These are phyloP conservation scores for Mycena galericulata DNA, from an alignment of 768 basidiomycete genomes.

Conservation along the genomic window DNA sequence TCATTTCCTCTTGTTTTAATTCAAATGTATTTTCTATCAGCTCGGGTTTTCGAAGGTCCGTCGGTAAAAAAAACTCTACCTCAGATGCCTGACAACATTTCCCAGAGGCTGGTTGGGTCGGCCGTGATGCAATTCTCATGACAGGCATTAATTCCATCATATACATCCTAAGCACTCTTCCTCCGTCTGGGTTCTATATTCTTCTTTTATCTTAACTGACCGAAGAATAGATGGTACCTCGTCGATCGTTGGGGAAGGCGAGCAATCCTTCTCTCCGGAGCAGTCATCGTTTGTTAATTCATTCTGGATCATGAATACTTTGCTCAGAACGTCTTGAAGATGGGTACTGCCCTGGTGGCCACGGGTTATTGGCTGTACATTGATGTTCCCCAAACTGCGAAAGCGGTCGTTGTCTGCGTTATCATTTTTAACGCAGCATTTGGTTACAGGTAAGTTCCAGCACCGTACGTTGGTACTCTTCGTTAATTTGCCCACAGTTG, in stretches of 20 bases:
- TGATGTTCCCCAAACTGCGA: slow-evolving; percentile 86
- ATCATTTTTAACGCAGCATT: slow-evolving; percentile 95
- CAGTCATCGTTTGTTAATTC: slow-evolving; percentile 70
- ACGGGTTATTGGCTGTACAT: slow-evolving; percentile 97
- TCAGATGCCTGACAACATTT: not conserved
- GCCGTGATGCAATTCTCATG: slow-evolving; percentile 94
- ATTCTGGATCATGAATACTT: not conserved
- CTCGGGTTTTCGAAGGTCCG: slow-evolving; percentile 91
- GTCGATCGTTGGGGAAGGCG: slow-evolving; percentile 94
- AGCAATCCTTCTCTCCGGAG: slow-evolving; percentile 87
- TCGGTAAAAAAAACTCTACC: slow-evolving; percentile 12
- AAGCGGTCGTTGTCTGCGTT: slow-evolving; percentile 89
- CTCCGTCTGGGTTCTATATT: slow-evolving; percentile 71
- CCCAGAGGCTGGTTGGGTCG: slow-evolving; percentile 94
- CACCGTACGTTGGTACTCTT: not conserved
- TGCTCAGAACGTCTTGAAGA: slow-evolving; percentile 54
- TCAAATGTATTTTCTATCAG: slow-evolving; percentile 48
- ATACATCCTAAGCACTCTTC: slow-evolving; percentile 83
- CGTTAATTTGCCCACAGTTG: slow-evolving; percentile 57
- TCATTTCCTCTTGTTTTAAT: slow-evolving; percentile 8
- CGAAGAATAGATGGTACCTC: slow-evolving; percentile 82
- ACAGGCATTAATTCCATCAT: slow-evolving; percentile 92
- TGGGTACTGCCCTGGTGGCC: slow-evolving; percentile 82
- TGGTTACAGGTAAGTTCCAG: slow-evolving; percentile 74
- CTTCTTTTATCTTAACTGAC: slow-evolving; percentile 17